Evolutionary conservation across 2,329 filamentous ascomycete genomes (phyloP).

Genomic region (Fusarium mundagurra): DNA sequence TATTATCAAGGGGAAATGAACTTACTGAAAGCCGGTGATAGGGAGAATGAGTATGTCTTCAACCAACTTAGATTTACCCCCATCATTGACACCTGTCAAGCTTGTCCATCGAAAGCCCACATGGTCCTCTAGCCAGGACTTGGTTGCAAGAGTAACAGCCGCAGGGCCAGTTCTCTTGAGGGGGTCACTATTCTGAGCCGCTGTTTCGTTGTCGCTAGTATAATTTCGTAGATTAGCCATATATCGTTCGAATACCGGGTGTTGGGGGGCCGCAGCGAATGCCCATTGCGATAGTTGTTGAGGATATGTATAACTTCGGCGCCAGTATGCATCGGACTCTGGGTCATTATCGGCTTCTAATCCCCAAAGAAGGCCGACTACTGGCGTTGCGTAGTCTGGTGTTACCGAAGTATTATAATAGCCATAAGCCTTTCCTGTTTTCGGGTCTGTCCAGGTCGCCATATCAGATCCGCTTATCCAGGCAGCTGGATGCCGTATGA

Average conservation of each 20-base stretch:
- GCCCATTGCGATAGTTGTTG: conserved; percentile 6
- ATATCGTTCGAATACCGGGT: not conserved
- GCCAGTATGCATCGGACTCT: not conserved
- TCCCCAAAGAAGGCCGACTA: not conserved
- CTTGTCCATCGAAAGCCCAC: not conserved
- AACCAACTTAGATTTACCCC: not conserved
- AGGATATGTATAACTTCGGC: not conserved
- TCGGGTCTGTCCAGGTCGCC: not conserved
- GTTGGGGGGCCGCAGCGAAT: not conserved
- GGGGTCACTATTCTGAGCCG: not conserved
- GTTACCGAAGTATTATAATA: not conserved
- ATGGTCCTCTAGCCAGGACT: not conserved
- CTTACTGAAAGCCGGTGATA: not conserved
- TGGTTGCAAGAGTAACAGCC: not conserved
- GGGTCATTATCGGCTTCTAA: not conserved
- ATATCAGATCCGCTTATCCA: not conserved
- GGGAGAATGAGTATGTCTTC: not conserved
- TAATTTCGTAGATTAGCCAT: not conserved
- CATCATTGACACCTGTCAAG: not conserved
- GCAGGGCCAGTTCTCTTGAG: conserved; percentile 4
- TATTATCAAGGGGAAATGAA: rapidly evolving
- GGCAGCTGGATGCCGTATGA: not conserved
- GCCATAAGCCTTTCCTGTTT: not conserved
- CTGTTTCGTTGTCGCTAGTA: not conserved
- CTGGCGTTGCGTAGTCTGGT: not conserved